These are phyloP conservation scores for Talaromyces sp. DNA, from an alignment of 2,329 filamentous ascomycete genomes.

Conservation along the genomic window DNA sequence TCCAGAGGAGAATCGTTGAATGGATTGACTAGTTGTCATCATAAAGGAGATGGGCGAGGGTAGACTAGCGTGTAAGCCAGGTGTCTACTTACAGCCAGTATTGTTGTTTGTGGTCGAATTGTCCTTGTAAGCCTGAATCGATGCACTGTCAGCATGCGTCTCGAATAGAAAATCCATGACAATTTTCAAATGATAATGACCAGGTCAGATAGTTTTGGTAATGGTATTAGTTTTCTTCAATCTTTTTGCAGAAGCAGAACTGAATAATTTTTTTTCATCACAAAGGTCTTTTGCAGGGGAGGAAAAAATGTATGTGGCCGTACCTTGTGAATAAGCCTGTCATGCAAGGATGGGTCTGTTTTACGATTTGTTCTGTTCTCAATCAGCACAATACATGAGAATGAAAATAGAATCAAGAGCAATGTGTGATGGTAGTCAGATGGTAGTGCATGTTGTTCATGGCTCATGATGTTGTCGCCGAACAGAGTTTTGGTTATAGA, in stretches of 20 bases:
- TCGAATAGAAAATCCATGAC: neutral
- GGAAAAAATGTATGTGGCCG: neutral
- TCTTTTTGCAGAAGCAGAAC: conserved; percentile 58
- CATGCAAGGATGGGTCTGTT: neutral
- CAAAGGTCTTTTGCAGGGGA: conserved; percentile 11
- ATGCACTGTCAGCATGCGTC: conserved; percentile 2
- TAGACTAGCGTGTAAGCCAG: neutral
- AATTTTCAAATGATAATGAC: conserved; percentile 1
- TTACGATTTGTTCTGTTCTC: neutral
- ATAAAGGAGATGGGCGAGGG: conserved; percentile 28
- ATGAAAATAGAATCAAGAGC: neutral
- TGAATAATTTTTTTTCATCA: conserved; percentile 51
- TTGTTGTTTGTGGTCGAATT: neutral
- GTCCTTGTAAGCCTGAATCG: neutral
- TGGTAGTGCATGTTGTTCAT: conserved; percentile 60
- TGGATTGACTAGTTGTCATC: conserved; percentile 61
- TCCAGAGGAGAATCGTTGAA: conserved; percentile 49
- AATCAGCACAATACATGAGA: conserved; percentile 1
- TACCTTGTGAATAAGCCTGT: conserved; percentile 1
- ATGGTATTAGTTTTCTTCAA: conserved; percentile 57
- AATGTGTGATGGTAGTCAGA: conserved; percentile 37
- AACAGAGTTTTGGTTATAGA: conserved; percentile 46
- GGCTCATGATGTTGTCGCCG: conserved; percentile 51
- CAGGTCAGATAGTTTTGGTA: conserved; percentile 51
- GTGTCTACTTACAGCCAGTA: conserved; percentile 6